Conservation (phyloP, 306 rosid species). For the Purshia tridentata region DNA sequence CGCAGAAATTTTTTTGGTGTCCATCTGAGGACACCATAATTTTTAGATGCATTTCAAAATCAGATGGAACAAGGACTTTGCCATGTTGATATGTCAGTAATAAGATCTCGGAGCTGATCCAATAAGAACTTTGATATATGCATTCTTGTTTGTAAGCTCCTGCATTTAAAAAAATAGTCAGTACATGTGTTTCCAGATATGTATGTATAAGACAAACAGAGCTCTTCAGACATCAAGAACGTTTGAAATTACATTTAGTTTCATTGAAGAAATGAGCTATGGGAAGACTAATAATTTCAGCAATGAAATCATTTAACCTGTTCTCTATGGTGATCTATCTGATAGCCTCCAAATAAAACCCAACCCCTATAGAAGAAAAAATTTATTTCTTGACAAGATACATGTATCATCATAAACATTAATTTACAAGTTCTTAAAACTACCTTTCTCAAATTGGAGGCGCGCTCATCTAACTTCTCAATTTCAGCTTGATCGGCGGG, state of each 20-base stretch:
- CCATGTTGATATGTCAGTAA: slow-evolving; percentile 89
- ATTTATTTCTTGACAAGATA: not conserved
- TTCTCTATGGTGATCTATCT: not conserved
- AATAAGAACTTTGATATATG: slow-evolving; percentile 69
- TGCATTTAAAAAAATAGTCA: slow-evolving; percentile 27
- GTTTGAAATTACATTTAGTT: not conserved
- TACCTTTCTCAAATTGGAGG: slow-evolving; percentile 72
- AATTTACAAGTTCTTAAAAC: not conserved
- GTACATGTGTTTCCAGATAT: not conserved
- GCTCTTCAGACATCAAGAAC: not conserved
- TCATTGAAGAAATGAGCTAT: not conserved
- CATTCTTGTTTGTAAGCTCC: slow-evolving; percentile 82
- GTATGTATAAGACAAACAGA: not conserved
- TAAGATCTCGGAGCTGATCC: slow-evolving; percentile 77
- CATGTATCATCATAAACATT: not conserved
- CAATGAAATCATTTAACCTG: not conserved
- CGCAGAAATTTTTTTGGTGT: not conserved
- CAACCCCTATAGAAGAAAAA: not conserved
- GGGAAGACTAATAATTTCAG: not conserved
- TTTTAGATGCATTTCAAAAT: slow-evolving; percentile 2
- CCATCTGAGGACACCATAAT: too few species aligned
- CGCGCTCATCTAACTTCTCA: slow-evolving; percentile 73
- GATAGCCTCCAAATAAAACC: not conserved
- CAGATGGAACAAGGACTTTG: slow-evolving; percentile 79
- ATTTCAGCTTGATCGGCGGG: slow-evolving; percentile 62